A percentile compares a stretch with the other conserved stretches of the same genome.
These are phyloP conservation scores for Eimeria falciformis DNA, from an alignment of 169 alveolate species.

Conservation along the genomic window DNA sequence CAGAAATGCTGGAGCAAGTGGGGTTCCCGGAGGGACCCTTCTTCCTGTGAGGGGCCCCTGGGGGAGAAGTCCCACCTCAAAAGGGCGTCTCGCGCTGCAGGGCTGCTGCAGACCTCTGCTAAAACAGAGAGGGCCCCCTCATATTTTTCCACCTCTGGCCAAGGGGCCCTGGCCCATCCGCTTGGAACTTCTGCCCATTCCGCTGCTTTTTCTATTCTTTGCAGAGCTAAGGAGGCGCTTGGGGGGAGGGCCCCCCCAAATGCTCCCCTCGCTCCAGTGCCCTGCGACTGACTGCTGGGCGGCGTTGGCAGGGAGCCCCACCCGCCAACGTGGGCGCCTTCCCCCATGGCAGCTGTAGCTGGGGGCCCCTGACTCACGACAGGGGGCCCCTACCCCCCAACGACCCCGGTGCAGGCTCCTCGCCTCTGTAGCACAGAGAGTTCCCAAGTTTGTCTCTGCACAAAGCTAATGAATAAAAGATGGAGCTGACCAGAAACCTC, in stretches of 20 bases:
- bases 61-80: not conserved
- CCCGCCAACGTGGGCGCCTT: not conserved
- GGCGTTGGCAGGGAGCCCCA: conserved; percentile 19
- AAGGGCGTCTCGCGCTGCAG: not conserved
- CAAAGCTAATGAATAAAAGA: no score
- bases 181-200: not conserved
- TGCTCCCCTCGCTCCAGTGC: not conserved
- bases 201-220: not conserved
- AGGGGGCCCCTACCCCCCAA: no score
- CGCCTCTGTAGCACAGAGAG: no score
- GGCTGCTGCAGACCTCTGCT: not conserved
- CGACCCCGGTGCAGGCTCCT: no score
- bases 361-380: conserved; percentile 35
- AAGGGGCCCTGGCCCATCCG: not conserved
- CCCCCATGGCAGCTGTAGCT: conserved; percentile 7
- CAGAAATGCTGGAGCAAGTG: conserved; percentile 19
- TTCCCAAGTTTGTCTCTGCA: no score
- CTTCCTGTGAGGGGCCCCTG: not conserved
- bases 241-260: not conserved
- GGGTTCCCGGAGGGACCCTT: conserved; percentile 11
- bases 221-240: conserved; percentile 11
- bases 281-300: not conserved
- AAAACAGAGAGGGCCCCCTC: not conserved
- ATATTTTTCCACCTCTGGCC: not conserved
- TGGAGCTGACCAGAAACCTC: no score